Evolutionary conservation across 169 alveolate species (phyloP), one percentile per base, ranked within the genome.

Genomic region (Plasmodium fragile): DNA sequence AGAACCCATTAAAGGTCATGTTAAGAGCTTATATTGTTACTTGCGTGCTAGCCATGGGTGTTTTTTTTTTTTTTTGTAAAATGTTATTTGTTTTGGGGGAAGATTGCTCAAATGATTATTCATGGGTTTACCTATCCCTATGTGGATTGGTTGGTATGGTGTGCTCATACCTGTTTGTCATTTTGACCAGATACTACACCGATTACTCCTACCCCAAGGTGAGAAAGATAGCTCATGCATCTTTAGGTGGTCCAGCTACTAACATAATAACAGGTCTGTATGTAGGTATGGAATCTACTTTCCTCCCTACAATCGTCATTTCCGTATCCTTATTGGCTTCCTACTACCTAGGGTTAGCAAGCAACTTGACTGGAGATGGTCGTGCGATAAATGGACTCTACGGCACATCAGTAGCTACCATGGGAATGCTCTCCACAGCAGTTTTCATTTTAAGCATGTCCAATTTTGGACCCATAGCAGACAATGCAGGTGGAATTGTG

Each of bases 401-500:
- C 75, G 99, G 98, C 55, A 97, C 98, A 30, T 97, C 98, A 49
- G 95, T 96, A 53, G 98, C 98, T 69, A 97, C 98, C 16, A 92
- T 97, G 93, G 99, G 99, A 79, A 96, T 97, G 98, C 89, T 97
- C 34, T 96, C 98, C 43, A 96, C 96, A 55, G 94, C 97, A 32
- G 92, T 95, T 59, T 94, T 95, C 71, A 97, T 96, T 49, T 81
- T 97, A 10, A 96, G 98, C 53, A 96, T 96, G 89, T 94, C 96
- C 59, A 97, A 96, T 75, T 97, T 96, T 78, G 98, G 98, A 10
- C 99, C 99, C 18, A 97, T 97, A 81, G 95, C 98, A 53, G 98
- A 97, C 94, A 97, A 97, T 84, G 99, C 98, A 72, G 98, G 98
- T 32, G 98, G 98, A 53, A 97, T 97, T 71, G 98, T 95, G 55